Base-by-base conservation (phyloP, 2,329 filamentous ascomycete genomes). In the Alternaria arborescens region DNA sequence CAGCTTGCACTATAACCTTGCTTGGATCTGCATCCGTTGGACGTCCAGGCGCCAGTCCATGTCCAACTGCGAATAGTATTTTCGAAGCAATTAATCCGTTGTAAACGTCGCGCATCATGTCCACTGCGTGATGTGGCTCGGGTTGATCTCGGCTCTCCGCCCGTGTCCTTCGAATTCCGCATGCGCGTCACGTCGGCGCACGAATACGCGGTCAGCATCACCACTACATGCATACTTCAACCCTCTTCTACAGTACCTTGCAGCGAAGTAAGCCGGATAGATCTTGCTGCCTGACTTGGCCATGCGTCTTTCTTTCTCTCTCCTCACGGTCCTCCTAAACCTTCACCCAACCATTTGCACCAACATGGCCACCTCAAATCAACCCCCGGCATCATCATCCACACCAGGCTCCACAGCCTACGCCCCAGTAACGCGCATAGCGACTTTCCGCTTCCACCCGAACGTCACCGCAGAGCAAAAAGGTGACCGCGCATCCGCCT, bases 341-440 rank as follows among this genome's bases (percentile, higher is more conserved):
- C n/a, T 36, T 16, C 6, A 14, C 12, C 32, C 32, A 36, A 14
- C 14, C 32, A 36, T 36, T 12, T 36, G 12, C 12, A 36, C 16
- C n/a, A 44, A 34, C 18, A 58, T 55, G 55, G 34, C 53, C 1
- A 44, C 30, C 7, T 38, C 54, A 3, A 47, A 3, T 14, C 32
- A 14, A 30, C 1, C 28, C 28, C 28, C 28, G 0, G 10, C 1
- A 30, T 1, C 28, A 30, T 30, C 28, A 30, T 30, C 28, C 4
- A 11, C 44, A 8, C 52, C 43, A 5, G 52, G 18, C 7, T 38
- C 47, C 3, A 41, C 32, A 14, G 14, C 26, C 11, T 5, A 43
- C 34, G 38, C 38, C 0, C 66, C 66, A 3, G 63, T 73, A 18
- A 72, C 69, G 1, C 62, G 71, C 32, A 67, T 73, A 52, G 72